Conservation (phyloP, 805 yeast species). For the Pichia deserticola region DNA sequence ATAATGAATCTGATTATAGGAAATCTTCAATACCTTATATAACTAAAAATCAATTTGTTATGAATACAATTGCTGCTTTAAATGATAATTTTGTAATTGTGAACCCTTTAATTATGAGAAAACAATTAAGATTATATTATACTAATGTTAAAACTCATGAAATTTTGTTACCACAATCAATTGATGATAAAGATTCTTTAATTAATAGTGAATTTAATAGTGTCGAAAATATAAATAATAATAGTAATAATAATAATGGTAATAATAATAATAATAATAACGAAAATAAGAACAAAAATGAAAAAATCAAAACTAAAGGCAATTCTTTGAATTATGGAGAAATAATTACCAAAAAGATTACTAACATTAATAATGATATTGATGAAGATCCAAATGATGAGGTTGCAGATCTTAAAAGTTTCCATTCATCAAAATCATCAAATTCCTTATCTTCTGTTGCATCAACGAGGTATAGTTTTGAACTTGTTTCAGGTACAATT, state of each 20-base stretch:
- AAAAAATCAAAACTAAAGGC: not conserved
- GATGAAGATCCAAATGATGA: not conserved
- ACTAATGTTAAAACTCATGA: not conserved
- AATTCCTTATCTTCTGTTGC: not conserved
- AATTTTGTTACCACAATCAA: not conserved
- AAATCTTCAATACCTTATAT: conserved; percentile 17
- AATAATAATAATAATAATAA: not conserved
- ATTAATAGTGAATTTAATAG: too few species aligned
- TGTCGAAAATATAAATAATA: not conserved
- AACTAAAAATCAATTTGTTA: conserved; percentile 36
- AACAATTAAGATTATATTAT: not conserved
- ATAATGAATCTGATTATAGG: not conserved
- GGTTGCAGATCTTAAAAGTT: not conserved
- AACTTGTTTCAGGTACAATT: conserved; percentile 1
- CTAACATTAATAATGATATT: too few species aligned
- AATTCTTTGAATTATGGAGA: too few species aligned
- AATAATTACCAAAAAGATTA: too few species aligned
- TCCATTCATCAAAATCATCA: not conserved
- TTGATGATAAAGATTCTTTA: not conserved
- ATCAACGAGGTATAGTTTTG: not conserved
- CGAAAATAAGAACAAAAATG: not conserved
- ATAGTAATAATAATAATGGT: too few species aligned
- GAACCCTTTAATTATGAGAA: not conserved
- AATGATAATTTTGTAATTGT: conserved; percentile 20
- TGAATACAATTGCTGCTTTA: conserved; percentile 44